Conservation (phyloP, 257 asterid species). For the Buddleja alternifolia region DNA sequence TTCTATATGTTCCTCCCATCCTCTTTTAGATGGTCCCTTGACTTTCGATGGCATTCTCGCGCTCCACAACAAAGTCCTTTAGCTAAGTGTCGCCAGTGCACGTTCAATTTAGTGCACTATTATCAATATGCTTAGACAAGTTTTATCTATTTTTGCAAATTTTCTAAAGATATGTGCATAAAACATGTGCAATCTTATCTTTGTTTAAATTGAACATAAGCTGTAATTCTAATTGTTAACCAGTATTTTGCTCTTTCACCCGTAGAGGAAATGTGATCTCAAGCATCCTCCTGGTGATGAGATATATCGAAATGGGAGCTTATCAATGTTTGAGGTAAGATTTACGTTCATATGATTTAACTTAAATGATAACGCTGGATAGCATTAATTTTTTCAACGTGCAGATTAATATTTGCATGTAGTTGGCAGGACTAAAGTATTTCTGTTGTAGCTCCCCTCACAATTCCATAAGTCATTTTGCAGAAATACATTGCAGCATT, state of each 20-base stretch:
- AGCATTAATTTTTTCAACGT: not conserved
- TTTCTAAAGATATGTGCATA: not conserved
- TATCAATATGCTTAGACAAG: not conserved
- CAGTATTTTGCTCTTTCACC: slow-evolving; percentile 17
- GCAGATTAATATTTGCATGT: not conserved
- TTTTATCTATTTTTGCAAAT: not conserved
- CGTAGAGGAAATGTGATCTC: slow-evolving; percentile 88
- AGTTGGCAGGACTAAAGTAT: not conserved
- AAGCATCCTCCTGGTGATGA: slow-evolving; percentile 99
- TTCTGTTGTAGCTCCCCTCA: not conserved
- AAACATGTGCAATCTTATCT: not conserved
- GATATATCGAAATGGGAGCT: slow-evolving; percentile 89
- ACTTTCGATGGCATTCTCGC: not conserved
- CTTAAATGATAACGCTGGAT: not conserved
- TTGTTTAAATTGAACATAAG: no score
- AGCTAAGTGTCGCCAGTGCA: not conserved
- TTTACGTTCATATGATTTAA: not conserved
- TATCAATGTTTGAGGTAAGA: slow-evolving; percentile 95
- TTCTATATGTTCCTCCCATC: not conserved
- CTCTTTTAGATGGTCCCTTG: not conserved
- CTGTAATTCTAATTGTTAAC: slow-evolving; percentile 16
- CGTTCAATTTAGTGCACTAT: not conserved
- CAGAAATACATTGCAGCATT: no score
- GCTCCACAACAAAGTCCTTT: not conserved
- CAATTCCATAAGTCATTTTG: no score